phyloP scores from a whole-genome alignment of 139 green algal species.

The Picocystis salinarum region DNA sequence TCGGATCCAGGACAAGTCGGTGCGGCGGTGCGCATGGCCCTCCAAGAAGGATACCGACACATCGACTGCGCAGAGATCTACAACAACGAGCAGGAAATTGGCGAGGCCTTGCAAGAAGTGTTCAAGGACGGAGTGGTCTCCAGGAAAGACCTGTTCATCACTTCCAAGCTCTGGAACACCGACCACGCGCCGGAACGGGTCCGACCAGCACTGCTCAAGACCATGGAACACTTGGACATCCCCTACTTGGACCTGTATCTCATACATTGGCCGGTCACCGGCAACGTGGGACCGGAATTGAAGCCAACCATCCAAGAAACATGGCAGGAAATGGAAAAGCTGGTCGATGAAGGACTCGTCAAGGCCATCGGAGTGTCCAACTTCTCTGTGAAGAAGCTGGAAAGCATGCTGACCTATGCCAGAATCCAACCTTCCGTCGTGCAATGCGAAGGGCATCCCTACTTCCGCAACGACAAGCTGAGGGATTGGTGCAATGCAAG shows the following conservation, averaged over 20 bases:
- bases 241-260: slow-evolving; percentile 71
- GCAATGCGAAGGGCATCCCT: slow-evolving; percentile 22
- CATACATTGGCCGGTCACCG: slow-evolving; percentile 49
- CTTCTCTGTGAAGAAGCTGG: slow-evolving; percentile 50
- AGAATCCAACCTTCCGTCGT: slow-evolving; percentile 46
- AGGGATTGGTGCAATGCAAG: no score
- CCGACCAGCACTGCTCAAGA: slow-evolving; percentile 6
- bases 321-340: slow-evolving; percentile 37
- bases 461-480: no score
- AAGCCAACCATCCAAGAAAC: slow-evolving; percentile 30
- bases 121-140: slow-evolving; percentile 14
- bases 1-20: slow-evolving; percentile 12
- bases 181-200: slow-evolving; percentile 5
- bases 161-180: slow-evolving; percentile 31
- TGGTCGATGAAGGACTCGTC: slow-evolving; percentile 49
- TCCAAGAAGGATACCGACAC: slow-evolving; percentile 46
- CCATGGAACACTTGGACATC: slow-evolving; percentile 47
- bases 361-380: slow-evolving; percentile 65
- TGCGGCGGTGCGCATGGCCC: slow-evolving; percentile 6
- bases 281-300: slow-evolving; percentile 12
- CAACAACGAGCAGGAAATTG: slow-evolving; percentile 42
- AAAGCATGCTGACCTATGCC: slow-evolving; percentile 32
- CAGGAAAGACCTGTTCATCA: slow-evolving; percentile 54
- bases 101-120: slow-evolving; percentile 36
- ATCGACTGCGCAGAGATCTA: slow-evolving; percentile 62